Evolutionary conservation across 2,329 filamentous ascomycete genomes (phyloP).

Genomic region (Apiospora hydei): DNA sequence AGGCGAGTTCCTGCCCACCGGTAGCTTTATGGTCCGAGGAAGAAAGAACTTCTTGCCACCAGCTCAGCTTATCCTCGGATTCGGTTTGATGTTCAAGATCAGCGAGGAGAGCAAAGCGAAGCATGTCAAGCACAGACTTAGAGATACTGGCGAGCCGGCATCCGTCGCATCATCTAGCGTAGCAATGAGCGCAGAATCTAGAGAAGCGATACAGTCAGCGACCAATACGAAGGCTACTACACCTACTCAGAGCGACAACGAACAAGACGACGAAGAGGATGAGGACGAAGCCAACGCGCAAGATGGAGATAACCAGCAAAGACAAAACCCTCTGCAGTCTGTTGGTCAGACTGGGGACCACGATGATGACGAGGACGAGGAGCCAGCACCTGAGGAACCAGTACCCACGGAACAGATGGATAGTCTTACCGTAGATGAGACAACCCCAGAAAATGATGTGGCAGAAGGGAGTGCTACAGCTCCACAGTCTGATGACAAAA

Average conservation of each 20-base stretch:
- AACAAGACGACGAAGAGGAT: conserved; percentile 40
- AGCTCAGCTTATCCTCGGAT: conserved; percentile 84
- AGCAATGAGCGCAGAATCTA: conserved; percentile 24
- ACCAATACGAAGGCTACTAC: conserved; percentile 32
- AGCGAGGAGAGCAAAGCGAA: conserved; percentile 85
- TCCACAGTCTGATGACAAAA: conserved; percentile 28
- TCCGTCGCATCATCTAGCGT: conserved; percentile 24
- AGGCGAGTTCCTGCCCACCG: conserved; percentile 81
- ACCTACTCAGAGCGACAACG: conserved; percentile 30
- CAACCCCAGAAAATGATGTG: not conserved
- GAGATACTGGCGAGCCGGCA: conserved; percentile 35
- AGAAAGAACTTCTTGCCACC: conserved; percentile 93
- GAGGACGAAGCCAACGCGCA: conserved; percentile 42
- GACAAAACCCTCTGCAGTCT: conserved; percentile 46
- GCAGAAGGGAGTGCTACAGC: not conserved
- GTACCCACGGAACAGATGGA: conserved; percentile 36
- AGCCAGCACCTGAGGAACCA: conserved; percentile 27
- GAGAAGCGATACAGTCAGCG: conserved; percentile 24
- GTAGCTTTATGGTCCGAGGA: conserved; percentile 81
- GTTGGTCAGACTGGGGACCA: conserved; percentile 31
- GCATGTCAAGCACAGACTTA: conserved; percentile 75
- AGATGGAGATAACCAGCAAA: conserved; percentile 32
- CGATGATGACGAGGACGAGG: conserved; percentile 32
- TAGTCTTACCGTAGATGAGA: conserved; percentile 30
- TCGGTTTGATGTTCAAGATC: conserved; percentile 86